Evolutionary conservation across 2,329 filamentous ascomycete species (phyloP), one percentile per base, ranked within the genome.

Genomic region (Boeremia exigua): DNA sequence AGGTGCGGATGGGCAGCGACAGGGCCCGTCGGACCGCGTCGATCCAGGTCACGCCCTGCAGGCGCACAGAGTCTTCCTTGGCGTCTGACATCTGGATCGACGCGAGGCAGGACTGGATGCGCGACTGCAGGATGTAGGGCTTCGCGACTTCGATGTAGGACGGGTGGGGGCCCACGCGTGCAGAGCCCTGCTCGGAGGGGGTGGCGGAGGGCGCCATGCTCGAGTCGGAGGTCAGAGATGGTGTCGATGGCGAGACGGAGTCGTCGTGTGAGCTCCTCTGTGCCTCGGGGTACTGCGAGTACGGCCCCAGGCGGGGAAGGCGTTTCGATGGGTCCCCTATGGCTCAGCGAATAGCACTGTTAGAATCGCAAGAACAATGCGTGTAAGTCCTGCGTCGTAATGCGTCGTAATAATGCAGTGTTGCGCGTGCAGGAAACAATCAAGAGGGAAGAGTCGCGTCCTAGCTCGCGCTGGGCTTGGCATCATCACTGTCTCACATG

Each of bases 41-140:
- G 59, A 99, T 94, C 82, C 94, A 89, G 56, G 91, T 86, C 9
- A 97, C 88, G 15, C 94, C 95, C 69, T 95, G 91, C 39, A 98
- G 78, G 48, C 94, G 87, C 62, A 91, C 86, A 58, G 79, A 86
- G 69, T 94, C 91, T 74, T 98, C 93, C 54, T 90, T 87, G 33
- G 89, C 86, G 47, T 90, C 87, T 69, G 91, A 89, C 67, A 88
- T 86, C 34, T 87, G 86, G 59, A 88, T 86, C 17, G 85, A 84
- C 39, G 83, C 82, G 54, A 96, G 83, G 73, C 88, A 87, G 68
- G 86, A 85, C 58, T 92, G 88, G 52, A 98, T 85, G 65, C 86
- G 87, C 66, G 91, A 88, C 72, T 97, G 91, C 62, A 91, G 89
- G 59, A 92, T 85, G 78, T 94, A 98, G 54, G 91, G 91, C 64